Percentiles rank a stretch among this genome's conserved stretches.
phyloP scores from a whole-genome alignment of 768 basidiomycete genomes.

The Boletus coccyginus region DNA sequence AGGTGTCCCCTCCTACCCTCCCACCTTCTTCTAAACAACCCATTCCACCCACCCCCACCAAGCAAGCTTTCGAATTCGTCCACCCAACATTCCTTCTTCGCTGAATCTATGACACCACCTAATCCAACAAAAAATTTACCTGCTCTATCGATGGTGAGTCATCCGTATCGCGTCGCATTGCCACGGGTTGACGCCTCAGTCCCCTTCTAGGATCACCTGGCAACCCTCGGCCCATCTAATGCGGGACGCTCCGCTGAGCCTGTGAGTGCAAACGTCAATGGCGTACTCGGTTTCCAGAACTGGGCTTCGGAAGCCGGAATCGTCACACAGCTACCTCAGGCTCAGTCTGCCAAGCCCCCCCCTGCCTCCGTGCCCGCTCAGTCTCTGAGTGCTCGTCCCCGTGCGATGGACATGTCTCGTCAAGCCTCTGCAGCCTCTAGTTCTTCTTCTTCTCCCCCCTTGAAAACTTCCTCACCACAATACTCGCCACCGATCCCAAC shows the following conservation, averaged over 20 bases:
- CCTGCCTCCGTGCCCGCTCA: slow-evolving; percentile 4
- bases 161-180: background rate
- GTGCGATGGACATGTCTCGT: slow-evolving; percentile 31
- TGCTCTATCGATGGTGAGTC: slow-evolving; percentile 30
- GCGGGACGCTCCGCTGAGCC: slow-evolving; percentile 21
- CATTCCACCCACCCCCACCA: slow-evolving; percentile 21
- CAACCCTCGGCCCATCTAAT: slow-evolving; percentile 27
- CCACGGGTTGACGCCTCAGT: slow-evolving; percentile 1
- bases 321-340: slow-evolving; percentile 16
- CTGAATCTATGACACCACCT: slow-evolving; percentile 16
- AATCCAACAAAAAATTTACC: slow-evolving; percentile 29
- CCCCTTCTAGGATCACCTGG: slow-evolving; percentile 26
- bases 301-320: slow-evolving; percentile 34
- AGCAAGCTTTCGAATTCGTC: slow-evolving; percentile 26
- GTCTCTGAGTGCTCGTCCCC: slow-evolving; percentile 18
- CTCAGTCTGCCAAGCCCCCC: slow-evolving; percentile 6
- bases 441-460: slow-evolving; percentile 18
- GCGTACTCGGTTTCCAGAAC: slow-evolving; percentile 25
- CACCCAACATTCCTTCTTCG: slow-evolving; percentile 28
- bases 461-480: slow-evolving; percentile 24
- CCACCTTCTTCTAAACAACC: slow-evolving; percentile 9
- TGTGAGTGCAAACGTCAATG: slow-evolving; percentile 4
- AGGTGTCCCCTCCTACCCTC: slow-evolving; percentile 1
- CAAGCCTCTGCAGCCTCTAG: slow-evolving; percentile 28
- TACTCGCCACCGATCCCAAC: slow-evolving; percentile 23